Conservation (phyloP, 2,329 filamentous ascomycete genomes). For the Xylaria multiplex region DNA sequence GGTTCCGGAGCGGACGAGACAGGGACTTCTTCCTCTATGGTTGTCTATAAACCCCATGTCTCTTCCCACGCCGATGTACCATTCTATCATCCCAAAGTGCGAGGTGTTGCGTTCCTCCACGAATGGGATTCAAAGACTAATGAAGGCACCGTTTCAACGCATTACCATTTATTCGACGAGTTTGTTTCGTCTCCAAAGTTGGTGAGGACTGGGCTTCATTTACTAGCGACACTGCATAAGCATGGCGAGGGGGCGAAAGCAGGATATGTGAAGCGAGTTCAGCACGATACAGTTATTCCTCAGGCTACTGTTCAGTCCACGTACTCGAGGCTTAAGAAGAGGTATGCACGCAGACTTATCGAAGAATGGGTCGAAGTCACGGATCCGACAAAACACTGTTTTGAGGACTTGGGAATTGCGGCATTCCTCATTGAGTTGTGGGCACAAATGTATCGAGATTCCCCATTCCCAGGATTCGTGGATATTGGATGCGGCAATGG, state of each 20-base stretch:
- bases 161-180: constrained; percentile 65
- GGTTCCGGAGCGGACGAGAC: constrained; percentile 46
- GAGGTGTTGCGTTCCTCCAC: constrained; percentile 79
- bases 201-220: constrained; percentile 72
- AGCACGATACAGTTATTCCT: constrained; percentile 83
- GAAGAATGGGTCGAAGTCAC: constrained; percentile 86
- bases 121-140: constrained; percentile 61
- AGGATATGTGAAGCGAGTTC: constrained; percentile 82
- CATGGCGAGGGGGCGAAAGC: constrained; percentile 72
- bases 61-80: constrained; percentile 71
- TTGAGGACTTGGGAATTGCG: constrained; percentile 91
- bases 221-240: constrained; percentile 76
- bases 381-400: constrained; percentile 90
- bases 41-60: constrained; percentile 83
- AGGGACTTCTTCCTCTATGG: constrained; percentile 62
- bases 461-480: constrained; percentile 84
- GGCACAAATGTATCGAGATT: constrained; percentile 77
- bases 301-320: constrained; percentile 83
- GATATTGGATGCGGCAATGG: constrained; percentile 98
- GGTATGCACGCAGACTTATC: constrained; percentile 77
- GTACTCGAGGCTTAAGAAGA: constrained; percentile 81
- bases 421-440: constrained; percentile 94
- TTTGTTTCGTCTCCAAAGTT: constrained; percentile 58
- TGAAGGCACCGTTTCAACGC: constrained; percentile 65
- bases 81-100: constrained; percentile 87